phyloP scores from a whole-genome alignment of 371 early-diverging fungal genomes.

The Apophysomyces trapeziformis region DNA sequence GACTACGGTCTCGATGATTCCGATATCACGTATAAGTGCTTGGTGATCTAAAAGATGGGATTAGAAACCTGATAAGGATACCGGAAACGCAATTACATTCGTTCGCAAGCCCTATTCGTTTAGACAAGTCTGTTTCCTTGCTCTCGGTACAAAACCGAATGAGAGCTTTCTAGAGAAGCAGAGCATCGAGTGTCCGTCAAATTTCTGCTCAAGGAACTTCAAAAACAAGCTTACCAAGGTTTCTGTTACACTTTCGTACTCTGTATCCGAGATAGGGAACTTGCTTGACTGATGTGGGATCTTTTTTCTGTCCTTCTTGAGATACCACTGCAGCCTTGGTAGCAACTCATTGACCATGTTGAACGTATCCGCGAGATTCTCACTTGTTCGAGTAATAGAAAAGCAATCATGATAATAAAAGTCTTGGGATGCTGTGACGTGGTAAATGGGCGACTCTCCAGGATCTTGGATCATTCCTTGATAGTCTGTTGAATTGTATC shows the following conservation, averaged over 20 bases:
- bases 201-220: background rate
- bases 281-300: slow-evolving; percentile 6
- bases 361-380: slow-evolving; percentile 31
- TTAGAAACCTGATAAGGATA: background rate
- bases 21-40: slow-evolving; percentile 53
- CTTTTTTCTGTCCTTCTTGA: slow-evolving; percentile 21
- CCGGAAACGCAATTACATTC: slow-evolving; percentile 31
- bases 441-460: slow-evolving; percentile 13
- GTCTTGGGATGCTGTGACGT: slow-evolving; percentile 37
- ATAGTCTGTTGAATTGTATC: background rate
- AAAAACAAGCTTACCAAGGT: slow-evolving; percentile 25
- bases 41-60: slow-evolving; percentile 45
- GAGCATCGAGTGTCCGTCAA: background rate
- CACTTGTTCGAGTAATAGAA: slow-evolving; percentile 37
- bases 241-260: slow-evolving; percentile 22
- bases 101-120: slow-evolving; percentile 49
- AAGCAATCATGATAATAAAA: slow-evolving; percentile 52
- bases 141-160: slow-evolving; percentile 58
- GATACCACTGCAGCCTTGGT: slow-evolving; percentile 35
- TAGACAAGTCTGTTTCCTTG: slow-evolving; percentile 38
- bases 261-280: slow-evolving; percentile 32
- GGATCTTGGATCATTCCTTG: slow-evolving; percentile 8
- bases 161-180: slow-evolving; percentile 32
- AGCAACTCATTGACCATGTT: slow-evolving; percentile 42
- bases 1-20: slow-evolving; percentile 47